A percentile compares a stretch with the other conserved stretches of the same genome.
Evolutionary conservation across 169 alveolate genomes (phyloP).

Genomic region (Eimeria falciformis): DNA sequence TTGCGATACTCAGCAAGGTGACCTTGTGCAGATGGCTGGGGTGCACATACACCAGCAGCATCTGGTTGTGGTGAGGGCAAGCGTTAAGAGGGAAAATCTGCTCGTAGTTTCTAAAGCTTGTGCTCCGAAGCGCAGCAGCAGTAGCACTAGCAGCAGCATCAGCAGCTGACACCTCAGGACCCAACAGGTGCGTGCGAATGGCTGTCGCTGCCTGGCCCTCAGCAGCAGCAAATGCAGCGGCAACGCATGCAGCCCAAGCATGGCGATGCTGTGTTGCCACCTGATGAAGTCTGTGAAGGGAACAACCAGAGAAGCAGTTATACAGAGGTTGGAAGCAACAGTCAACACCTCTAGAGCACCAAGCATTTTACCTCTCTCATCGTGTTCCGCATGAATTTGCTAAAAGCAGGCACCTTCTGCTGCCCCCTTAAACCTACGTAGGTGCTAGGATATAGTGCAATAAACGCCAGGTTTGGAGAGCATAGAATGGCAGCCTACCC

Average conservation of each 20-base stretch:
- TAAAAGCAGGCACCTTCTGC: too few species aligned
- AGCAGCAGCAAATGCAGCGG: slow-evolving; percentile 64
- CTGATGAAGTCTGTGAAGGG: slow-evolving; percentile 30
- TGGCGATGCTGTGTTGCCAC: slow-evolving; percentile 58
- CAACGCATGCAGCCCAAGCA: slow-evolving; percentile 61
- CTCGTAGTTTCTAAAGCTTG: neutral
- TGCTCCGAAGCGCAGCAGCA: slow-evolving; percentile 19
- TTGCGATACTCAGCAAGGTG: slow-evolving; percentile 45
- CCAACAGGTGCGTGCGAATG: neutral
- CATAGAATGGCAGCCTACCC: neutral
- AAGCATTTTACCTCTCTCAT: neutral
- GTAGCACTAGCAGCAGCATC: neutral
- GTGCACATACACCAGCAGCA: slow-evolving; percentile 75
- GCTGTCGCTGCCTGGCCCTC: slow-evolving; percentile 64
- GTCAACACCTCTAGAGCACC: neutral
- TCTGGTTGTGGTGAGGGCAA: slow-evolving; percentile 60
- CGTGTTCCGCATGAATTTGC: too few species aligned
- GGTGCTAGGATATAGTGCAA: too few species aligned
- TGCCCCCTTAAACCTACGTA: too few species aligned
- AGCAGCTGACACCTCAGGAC: neutral
- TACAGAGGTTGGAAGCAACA: neutral
- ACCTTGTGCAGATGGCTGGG: slow-evolving; percentile 50
- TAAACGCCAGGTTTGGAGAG: too few species aligned
- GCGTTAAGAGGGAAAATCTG: slow-evolving; percentile 51
- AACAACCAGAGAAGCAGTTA: neutral